Conservation (phyloP, 1,139 yeast species). For the Candida sojae region DNA sequence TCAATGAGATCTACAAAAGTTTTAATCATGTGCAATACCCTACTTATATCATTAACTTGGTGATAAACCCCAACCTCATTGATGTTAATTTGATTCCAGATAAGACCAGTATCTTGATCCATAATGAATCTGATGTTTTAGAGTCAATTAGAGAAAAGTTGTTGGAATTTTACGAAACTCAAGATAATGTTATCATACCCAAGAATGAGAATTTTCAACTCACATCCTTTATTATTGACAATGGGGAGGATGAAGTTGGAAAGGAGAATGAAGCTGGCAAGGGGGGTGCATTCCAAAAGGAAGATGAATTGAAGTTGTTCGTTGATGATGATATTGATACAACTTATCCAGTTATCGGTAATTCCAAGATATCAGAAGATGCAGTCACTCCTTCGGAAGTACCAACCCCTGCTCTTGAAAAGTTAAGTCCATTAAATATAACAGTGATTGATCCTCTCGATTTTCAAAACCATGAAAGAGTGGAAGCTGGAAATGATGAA, state of each 20-base stretch:
- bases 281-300: background rate
- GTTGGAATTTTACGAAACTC: conserved; percentile 41
- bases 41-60: conserved; percentile 62
- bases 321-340: conserved; percentile 13
- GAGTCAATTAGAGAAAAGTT: conserved; percentile 50
- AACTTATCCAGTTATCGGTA: background rate
- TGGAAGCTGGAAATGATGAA: background rate
- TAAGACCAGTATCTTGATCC: conserved; percentile 71
- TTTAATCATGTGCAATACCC: conserved; percentile 79
- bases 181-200: conserved; percentile 46
- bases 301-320: background rate
- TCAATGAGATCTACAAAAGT: conserved; percentile 72
- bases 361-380: background rate
- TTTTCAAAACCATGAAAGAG: background rate
- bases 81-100: conserved; percentile 94
- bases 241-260: background rate
- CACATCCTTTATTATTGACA: background rate
- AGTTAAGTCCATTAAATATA: background rate
- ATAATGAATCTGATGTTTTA: conserved; percentile 59
- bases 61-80: conserved; percentile 49
- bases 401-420: background rate
- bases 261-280: background rate
- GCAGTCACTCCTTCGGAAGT: background rate
- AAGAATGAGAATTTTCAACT: conserved; percentile 16
- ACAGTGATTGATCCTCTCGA: background rate